Evolutionary conservation across 2,329 filamentous ascomycete genomes (phyloP).

Genomic region (Cyphellophora attinorum): DNA sequence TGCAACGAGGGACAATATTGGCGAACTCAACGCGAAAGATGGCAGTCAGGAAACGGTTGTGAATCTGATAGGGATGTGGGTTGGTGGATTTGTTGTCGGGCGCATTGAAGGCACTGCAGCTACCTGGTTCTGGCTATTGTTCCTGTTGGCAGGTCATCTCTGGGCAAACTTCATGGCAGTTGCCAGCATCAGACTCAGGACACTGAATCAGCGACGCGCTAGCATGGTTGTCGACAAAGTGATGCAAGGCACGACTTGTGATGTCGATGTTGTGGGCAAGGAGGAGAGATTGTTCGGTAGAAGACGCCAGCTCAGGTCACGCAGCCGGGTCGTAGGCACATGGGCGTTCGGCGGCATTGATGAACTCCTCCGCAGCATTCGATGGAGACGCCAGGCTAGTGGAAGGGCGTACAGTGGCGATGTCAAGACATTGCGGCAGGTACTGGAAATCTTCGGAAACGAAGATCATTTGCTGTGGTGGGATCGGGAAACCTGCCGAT

Average conservation of each 20-base stretch:
- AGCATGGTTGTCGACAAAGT: slow-evolving; percentile 54
- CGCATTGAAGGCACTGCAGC: slow-evolving; percentile 58
- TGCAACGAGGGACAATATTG: slow-evolving; percentile 74
- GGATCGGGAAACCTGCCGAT: slow-evolving; percentile 30
- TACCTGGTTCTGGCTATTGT: slow-evolving; percentile 64
- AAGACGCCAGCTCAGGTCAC: not conserved
- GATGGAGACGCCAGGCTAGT: not conserved
- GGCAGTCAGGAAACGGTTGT: slow-evolving; percentile 93
- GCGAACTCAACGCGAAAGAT: slow-evolving; percentile 91
- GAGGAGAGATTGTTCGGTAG: slow-evolving; percentile 4
- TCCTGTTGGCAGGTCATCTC: slow-evolving; percentile 67
- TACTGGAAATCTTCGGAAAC: slow-evolving; percentile 37
- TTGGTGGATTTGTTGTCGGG: slow-evolving; percentile 72
- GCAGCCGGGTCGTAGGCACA: not conserved
- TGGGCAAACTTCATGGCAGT: slow-evolving; percentile 82
- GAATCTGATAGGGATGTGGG: slow-evolving; percentile 75
- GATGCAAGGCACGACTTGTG: not conserved
- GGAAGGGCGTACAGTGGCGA: not conserved
- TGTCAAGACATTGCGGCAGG: not conserved
- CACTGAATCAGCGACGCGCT: slow-evolving; percentile 76
- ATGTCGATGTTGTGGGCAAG: slow-evolving; percentile 9
- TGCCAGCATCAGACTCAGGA: slow-evolving; percentile 69
- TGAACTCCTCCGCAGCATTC: not conserved
- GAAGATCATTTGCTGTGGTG: slow-evolving; percentile 56
- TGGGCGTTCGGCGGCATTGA: not conserved